A percentile compares a stretch with the other conserved stretches of the same genome.
Evolutionary conservation across 441 rosid genomes (phyloP).

Genomic region (Metrosideros polymorpha): DNA sequence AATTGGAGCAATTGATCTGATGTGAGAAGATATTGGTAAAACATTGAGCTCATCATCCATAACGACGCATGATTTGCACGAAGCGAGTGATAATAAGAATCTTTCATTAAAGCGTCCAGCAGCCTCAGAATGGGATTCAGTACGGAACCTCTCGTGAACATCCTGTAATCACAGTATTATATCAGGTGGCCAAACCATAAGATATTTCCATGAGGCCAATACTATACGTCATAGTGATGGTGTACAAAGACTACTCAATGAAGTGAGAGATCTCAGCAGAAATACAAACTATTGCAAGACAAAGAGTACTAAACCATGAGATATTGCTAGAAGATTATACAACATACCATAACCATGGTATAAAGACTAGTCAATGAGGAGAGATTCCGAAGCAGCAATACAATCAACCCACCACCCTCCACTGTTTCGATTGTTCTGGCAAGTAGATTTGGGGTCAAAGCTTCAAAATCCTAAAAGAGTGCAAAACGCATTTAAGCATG

Average conservation of each 20-base stretch:
- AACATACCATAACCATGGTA: constrained; percentile 96
- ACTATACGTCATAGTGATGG: not conserved
- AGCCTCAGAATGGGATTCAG: constrained; percentile 88
- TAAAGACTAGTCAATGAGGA: constrained; percentile 74
- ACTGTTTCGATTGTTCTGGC: constrained; percentile 99
- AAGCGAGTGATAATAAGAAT: constrained; percentile 81
- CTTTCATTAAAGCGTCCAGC: constrained; percentile 89
- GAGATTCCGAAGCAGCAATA: constrained; percentile 75
- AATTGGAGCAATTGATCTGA: constrained; percentile 58
- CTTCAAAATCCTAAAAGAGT: constrained; percentile 83
- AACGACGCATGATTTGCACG: constrained; percentile 85
- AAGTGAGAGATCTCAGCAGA: not conserved
- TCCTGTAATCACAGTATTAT: constrained; percentile 40
- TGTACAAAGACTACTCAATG: not conserved
- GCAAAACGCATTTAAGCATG: not conserved
- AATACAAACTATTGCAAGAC: constrained; percentile 10
- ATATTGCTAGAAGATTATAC: not conserved
- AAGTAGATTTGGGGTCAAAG: constrained; percentile 88
- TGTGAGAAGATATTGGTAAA: constrained; percentile 88
- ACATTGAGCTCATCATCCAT: constrained; percentile 96
- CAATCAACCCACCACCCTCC: constrained; percentile 91
- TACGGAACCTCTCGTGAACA: constrained; percentile 95
- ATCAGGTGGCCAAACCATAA: not conserved
- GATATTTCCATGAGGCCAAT: not conserved
- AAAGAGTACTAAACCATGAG: not conserved